Conservation (phyloP, 2,329 filamentous ascomycete species). For the Verticillium longisporum region DNA sequence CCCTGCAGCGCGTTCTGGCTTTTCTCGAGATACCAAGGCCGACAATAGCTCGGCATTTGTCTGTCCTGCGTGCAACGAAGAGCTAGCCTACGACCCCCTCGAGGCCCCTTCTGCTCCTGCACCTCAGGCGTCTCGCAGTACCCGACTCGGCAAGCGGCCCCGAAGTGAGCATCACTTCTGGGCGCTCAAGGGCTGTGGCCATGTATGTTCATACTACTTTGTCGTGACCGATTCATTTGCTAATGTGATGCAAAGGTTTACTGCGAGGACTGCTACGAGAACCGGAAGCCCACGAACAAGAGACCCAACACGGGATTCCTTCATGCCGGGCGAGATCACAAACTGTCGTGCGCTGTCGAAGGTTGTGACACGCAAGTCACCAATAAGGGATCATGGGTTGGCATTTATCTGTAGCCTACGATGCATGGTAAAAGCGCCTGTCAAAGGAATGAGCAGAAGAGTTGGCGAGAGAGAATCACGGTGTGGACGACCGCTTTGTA, state of each 20-base stretch:
- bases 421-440: constrained; percentile 16
- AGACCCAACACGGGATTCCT: constrained; percentile 13
- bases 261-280: constrained; percentile 55
- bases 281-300: constrained; percentile 35
- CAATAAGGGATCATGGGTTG: constrained; percentile 52
- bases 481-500: too few relatives aligned
- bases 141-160: constrained; percentile 38
- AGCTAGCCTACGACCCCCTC: constrained; percentile 67
- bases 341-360: constrained; percentile 49
- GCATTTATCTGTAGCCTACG: constrained; percentile 46
- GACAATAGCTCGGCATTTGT: constrained; percentile 57
- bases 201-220: constrained; percentile 50
- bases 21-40: constrained; percentile 68
- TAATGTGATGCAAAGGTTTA: constrained; percentile 43
- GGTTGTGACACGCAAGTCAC: constrained; percentile 47
- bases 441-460: background rate
- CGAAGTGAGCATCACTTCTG: constrained; percentile 78
- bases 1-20: constrained; percentile 63
- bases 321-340: constrained; percentile 6
- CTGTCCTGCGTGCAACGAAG: constrained; percentile 80
- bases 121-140: constrained; percentile 17
- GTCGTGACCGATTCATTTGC: background rate
- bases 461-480: background rate
- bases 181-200: constrained; percentile 85
- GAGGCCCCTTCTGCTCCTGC: constrained; percentile 20